Conservation (phyloP, 805 yeast species). For the Yamadazyma olivae region DNA sequence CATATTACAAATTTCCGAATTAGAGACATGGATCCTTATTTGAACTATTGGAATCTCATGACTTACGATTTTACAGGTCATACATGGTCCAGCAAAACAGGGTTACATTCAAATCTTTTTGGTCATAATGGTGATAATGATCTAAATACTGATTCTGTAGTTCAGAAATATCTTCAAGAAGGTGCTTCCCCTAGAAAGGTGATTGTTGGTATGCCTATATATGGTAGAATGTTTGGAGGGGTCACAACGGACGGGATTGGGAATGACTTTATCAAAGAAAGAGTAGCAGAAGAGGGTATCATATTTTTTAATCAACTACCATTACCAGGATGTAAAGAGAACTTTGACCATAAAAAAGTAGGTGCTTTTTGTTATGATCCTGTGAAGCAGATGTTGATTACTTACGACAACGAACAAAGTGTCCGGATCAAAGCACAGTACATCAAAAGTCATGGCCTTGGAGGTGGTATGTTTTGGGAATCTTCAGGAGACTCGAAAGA, state of each 20-base stretch:
- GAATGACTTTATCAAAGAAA: slow-evolving; percentile 24
- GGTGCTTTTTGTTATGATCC: slow-evolving; percentile 53
- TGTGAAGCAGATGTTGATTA: slow-evolving; percentile 36
- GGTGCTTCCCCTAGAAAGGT: slow-evolving; percentile 52
- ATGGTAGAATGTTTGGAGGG: slow-evolving; percentile 49
- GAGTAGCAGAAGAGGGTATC: slow-evolving; percentile 41
- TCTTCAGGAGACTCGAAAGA: slow-evolving; percentile 64
- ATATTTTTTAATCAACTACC: slow-evolving; percentile 60
- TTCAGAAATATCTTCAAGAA: slow-evolving; percentile 37
- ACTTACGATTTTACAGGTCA: slow-evolving; percentile 81
- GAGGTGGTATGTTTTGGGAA: slow-evolving; percentile 97
- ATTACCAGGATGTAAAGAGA: slow-evolving; percentile 18
- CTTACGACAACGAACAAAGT: slow-evolving; percentile 64
- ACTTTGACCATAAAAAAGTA: slow-evolving; percentile 46
- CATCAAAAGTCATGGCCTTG: slow-evolving; percentile 46
- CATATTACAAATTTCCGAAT: slow-evolving; percentile 45
- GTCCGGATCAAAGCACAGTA: slow-evolving; percentile 58
- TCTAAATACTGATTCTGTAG: slow-evolving; percentile 47
- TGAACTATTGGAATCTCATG: slow-evolving; percentile 84
- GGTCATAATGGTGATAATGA: slow-evolving; percentile 36
- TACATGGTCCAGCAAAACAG: slow-evolving; percentile 60
- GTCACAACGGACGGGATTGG: slow-evolving; percentile 41
- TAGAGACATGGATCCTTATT: slow-evolving; percentile 50
- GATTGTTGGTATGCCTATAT: slow-evolving; percentile 82
- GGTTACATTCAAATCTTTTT: slow-evolving; percentile 69